Conservation (phyloP, 2,329 filamentous ascomycete species). For the Pseudogymnoascus sp. region DNA sequence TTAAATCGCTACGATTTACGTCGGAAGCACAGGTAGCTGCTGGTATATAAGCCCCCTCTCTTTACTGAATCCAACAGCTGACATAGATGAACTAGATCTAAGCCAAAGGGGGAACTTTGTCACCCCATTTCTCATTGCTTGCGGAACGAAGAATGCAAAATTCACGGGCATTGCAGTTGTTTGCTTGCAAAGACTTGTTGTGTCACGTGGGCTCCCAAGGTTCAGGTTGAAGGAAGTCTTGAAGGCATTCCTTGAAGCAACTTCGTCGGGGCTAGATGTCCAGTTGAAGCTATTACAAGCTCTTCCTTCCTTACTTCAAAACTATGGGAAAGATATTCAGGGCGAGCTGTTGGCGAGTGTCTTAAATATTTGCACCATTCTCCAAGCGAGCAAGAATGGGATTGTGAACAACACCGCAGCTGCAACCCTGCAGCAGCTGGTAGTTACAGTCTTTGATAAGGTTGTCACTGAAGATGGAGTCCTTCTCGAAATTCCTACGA, state of each 20-base stretch:
- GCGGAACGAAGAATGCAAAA: constrained; percentile 80
- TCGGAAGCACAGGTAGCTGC: constrained; percentile 54
- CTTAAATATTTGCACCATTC: constrained; percentile 81
- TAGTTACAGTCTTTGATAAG: constrained; percentile 89
- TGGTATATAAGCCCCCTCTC: constrained; percentile 20
- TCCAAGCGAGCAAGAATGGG: constrained; percentile 85
- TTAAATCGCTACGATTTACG: constrained; percentile 65
- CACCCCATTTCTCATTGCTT: constrained; percentile 90
- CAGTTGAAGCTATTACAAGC: constrained; percentile 95
- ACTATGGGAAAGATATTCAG: constrained; percentile 74
- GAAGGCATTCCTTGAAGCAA: constrained; percentile 78
- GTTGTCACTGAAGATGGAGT: constrained; percentile 69
- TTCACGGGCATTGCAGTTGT: constrained; percentile 82
- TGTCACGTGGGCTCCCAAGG: constrained; percentile 70
- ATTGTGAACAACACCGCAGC: constrained; percentile 94
- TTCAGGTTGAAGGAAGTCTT: constrained; percentile 78
- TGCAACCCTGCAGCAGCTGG: constrained; percentile 89
- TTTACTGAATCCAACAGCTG: constrained; percentile 9
- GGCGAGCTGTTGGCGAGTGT: constrained; percentile 74
- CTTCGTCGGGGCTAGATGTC: constrained; percentile 73
- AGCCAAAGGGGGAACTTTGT: constrained; percentile 75
- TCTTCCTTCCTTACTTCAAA: constrained; percentile 79
- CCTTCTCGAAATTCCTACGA: constrained; percentile 44
- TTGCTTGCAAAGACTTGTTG: constrained; percentile 81
- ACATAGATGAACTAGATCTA: constrained; percentile 53